Percentiles rank a stretch among this genome's conserved stretches.
Conservation (phyloP, 1,284 basidiomycete genomes). For the Pascua sp. region DNA sequence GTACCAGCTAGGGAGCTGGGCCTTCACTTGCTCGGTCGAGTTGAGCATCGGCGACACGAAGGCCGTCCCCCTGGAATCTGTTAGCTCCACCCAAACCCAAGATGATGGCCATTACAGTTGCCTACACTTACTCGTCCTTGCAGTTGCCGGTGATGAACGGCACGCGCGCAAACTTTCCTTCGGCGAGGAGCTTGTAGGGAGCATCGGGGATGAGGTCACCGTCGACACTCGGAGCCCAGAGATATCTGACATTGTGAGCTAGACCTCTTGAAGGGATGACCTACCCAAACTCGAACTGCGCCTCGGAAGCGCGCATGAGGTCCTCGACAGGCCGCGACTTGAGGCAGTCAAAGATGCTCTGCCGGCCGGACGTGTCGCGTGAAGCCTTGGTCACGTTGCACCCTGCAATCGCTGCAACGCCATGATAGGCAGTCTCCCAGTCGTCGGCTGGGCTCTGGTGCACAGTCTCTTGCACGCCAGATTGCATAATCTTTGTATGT, state of each 20-base stretch:
- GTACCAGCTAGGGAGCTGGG: conserved; percentile 21
- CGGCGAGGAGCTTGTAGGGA: conserved; percentile 33
- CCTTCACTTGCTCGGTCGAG: background rate
- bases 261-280: background rate
- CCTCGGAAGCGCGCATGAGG: conserved; percentile 10
- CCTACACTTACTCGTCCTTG: conserved; percentile 38
- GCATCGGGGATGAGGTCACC: conserved; percentile 42
- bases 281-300: background rate
- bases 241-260: background rate
- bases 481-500: conserved; percentile 14
- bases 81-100: background rate
- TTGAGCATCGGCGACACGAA: conserved; percentile 9
- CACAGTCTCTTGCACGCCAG: background rate
- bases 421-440: conserved; percentile 36
- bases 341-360: conserved; percentile 33
- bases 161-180: conserved; percentile 37
- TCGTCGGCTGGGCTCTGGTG: conserved; percentile 14
- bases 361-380: background rate
- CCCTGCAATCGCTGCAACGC: background rate
- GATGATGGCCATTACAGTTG: too few relatives aligned
- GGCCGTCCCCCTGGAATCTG: conserved; percentile 9
- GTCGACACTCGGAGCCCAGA: conserved; percentile 35
- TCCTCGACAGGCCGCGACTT: conserved; percentile 24
- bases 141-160: conserved; percentile 48
- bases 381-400: background rate